A percentile compares a stretch with the other conserved stretches of the same genome.
Conservation (phyloP, 805 yeast genomes). For the Barnettozyma sp. region DNA sequence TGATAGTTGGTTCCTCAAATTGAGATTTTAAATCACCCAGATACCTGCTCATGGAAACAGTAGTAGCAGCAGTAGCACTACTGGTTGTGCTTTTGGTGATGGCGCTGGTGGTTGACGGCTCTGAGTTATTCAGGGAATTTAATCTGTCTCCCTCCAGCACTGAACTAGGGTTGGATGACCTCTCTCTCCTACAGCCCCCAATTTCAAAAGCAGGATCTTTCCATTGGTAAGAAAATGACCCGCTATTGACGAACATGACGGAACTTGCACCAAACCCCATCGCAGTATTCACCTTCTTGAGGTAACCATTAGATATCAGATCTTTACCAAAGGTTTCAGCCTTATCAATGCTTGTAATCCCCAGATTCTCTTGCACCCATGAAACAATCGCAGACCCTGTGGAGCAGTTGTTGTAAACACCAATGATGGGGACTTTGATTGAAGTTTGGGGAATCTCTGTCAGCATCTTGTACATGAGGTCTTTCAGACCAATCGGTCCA, state of each 20-base stretch:
- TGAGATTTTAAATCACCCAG: slow-evolving; percentile 23
- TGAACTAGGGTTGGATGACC: slow-evolving; percentile 6
- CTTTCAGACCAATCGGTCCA: slow-evolving; percentile 35
- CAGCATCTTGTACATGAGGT: slow-evolving; percentile 37
- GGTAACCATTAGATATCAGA: slow-evolving; percentile 50
- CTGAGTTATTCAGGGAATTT: slow-evolving; percentile 27
- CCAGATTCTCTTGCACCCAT: slow-evolving; percentile 48
- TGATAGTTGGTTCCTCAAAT: slow-evolving; percentile 44
- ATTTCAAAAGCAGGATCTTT: slow-evolving; percentile 56
- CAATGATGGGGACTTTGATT: slow-evolving; percentile 61
- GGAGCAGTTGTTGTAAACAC: slow-evolving; percentile 55
- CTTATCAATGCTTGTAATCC: slow-evolving; percentile 39
- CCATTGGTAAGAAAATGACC: slow-evolving; percentile 78
- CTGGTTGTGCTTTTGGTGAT: no score
- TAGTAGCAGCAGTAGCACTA: no score
- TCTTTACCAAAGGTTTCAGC: slow-evolving; percentile 76
- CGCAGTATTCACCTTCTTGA: slow-evolving; percentile 44
- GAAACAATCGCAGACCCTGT: slow-evolving; percentile 55
- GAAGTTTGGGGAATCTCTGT: slow-evolving; percentile 44
- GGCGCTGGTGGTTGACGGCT: slow-evolving; percentile 12
- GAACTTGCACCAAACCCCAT: slow-evolving; percentile 72
- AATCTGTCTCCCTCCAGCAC: slow-evolving; percentile 20
- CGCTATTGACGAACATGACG: slow-evolving; percentile 64
- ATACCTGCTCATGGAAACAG: slow-evolving; percentile 16
- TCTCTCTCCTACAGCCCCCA: slow-evolving; percentile 28